These are phyloP conservation scores for Cucumis hystrix DNA, from an alignment of 306 rosid genomes.

Conservation along the genomic window DNA sequence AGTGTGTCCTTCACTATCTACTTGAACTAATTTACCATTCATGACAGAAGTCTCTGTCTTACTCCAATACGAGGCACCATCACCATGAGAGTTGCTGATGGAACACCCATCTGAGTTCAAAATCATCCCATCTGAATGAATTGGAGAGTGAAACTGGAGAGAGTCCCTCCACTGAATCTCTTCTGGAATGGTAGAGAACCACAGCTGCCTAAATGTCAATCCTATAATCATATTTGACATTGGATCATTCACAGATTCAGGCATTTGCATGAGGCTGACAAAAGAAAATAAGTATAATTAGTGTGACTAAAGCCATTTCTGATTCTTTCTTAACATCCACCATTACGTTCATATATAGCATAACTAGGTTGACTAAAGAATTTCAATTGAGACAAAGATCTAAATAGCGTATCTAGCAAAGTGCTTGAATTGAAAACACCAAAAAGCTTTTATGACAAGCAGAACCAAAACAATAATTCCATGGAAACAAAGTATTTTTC, in stretches of 20 bases:
- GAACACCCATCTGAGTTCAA: conserved; percentile 25
- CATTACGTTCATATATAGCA: background rate
- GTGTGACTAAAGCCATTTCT: background rate
- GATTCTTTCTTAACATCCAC: background rate
- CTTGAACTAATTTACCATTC: conserved; percentile 21
- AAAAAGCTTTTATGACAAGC: too few species aligned
- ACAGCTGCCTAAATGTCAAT: conserved; percentile 45
- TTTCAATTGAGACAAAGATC: background rate
- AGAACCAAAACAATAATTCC: background rate
- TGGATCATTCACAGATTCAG: conserved; percentile 27
- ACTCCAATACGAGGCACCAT: conserved; percentile 17
- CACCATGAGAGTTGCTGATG: conserved; percentile 30
- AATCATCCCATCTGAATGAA: conserved; percentile 15
- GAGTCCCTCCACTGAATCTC: conserved; percentile 47
- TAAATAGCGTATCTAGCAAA: too few species aligned
- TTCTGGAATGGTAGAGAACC: conserved; percentile 53
- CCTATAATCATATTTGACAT: conserved; percentile 48
- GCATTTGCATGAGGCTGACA: conserved; percentile 48
- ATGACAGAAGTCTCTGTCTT: conserved; percentile 50
- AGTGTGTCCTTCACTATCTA: conserved; percentile 6
- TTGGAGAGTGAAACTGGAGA: conserved; percentile 23
- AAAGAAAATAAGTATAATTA: conserved; percentile 4
- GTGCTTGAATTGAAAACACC: too few species aligned
- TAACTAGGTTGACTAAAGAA: too few species aligned
- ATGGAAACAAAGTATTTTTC: background rate